Evolutionary conservation across 177 flowering plant genomes (phyloP).

Genomic region (Vitis hybrid): DNA sequence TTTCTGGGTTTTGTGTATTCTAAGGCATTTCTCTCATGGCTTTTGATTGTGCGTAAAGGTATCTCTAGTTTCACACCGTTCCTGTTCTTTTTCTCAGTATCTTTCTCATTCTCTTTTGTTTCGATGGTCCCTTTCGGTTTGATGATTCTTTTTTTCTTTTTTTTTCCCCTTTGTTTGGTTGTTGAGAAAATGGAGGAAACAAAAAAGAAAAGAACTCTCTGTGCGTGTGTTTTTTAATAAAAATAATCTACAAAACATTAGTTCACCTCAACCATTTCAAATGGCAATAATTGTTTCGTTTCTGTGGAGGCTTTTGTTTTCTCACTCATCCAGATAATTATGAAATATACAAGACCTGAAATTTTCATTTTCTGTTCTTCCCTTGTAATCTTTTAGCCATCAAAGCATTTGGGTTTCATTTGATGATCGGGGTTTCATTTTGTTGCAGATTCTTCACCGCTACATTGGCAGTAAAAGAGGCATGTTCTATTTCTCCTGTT

Average conservation of each 20-base stretch:
- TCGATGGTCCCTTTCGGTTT: not conserved
- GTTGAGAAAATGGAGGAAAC: slow-evolving; percentile 4
- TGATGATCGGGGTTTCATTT: not conserved
- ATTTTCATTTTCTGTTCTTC: not conserved
- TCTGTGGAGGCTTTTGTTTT: not conserved
- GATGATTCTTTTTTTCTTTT: not conserved
- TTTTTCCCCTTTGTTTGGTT: not conserved
- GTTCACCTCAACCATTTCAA: not conserved
- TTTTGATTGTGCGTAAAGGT: slow-evolving; percentile 5
- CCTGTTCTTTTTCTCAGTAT: not conserved
- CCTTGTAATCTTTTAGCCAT: no score
- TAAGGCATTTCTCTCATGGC: not conserved
- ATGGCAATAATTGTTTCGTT: not conserved
- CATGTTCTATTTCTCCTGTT: not conserved
- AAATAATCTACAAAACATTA: not conserved
- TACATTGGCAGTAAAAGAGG: not conserved
- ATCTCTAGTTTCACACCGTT: not conserved
- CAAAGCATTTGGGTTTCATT: not conserved
- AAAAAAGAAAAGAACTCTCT: not conserved
- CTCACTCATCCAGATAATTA: not conserved
- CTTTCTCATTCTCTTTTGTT: not conserved
- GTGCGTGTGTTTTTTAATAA: not conserved
- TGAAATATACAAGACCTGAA: not conserved
- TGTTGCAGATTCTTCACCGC: not conserved
- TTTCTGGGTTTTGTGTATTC: slow-evolving; percentile 3